These are phyloP conservation scores for Gossypium rotundifolium DNA, from an alignment of 345 rosid species.

Conservation along the genomic window DNA sequence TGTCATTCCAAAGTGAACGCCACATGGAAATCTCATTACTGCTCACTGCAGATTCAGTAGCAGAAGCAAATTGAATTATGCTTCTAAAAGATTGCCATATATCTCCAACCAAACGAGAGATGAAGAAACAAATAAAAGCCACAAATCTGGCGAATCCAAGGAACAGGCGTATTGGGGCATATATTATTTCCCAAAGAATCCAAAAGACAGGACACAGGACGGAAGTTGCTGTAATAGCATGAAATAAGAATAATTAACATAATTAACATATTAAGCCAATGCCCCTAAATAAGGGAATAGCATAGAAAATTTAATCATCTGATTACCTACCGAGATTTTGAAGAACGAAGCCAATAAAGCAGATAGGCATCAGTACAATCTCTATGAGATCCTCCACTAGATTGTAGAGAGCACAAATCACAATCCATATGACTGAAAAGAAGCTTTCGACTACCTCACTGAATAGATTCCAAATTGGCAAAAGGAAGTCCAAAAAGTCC, in stretches of 20 bases:
- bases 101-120: slow-evolving; percentile 42
- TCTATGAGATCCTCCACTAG: slow-evolving; percentile 46
- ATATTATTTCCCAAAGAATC: slow-evolving; percentile 66
- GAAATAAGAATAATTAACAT: not conserved
- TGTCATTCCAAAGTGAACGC: slow-evolving; percentile 96
- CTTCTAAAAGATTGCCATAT: slow-evolving; percentile 54
- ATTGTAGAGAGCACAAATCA: slow-evolving; percentile 41
- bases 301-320: not conserved
- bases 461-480: slow-evolving; percentile 61
- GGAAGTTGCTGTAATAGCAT: slow-evolving; percentile 44
- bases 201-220: slow-evolving; percentile 59
- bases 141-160: slow-evolving; percentile 43
- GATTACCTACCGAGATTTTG: slow-evolving; percentile 61
- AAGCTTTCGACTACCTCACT: slow-evolving; percentile 43
- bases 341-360: slow-evolving; percentile 38
- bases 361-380: slow-evolving; percentile 59
- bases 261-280: slow-evolving; percentile 4
- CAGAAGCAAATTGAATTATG: slow-evolving; percentile 52
- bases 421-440: slow-evolving; percentile 45
- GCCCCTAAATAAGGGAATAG: not conserved
- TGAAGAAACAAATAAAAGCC: slow-evolving; percentile 39
- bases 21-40: slow-evolving; percentile 72
- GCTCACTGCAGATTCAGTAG: slow-evolving; percentile 53
- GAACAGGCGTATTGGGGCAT: slow-evolving; percentile 57
- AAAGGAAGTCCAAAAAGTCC: slow-evolving; percentile 39